Conservation (phyloP, 148 eudicot species). For the Polygonum aviculare region DNA sequence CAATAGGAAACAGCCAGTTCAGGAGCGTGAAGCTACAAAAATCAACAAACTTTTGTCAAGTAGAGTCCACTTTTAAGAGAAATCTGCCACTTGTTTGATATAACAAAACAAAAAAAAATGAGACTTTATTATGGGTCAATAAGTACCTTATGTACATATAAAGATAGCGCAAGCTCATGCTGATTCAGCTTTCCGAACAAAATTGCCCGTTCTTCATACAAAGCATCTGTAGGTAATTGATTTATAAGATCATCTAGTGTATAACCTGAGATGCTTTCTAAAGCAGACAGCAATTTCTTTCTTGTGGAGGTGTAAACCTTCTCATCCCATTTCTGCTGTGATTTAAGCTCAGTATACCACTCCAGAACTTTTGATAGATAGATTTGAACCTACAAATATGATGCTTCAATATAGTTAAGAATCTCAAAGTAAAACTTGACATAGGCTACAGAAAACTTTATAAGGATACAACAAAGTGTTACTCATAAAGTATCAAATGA, state of each 20-base stretch:
- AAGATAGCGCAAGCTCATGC: conserved; percentile 90
- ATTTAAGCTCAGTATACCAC: conserved; percentile 62
- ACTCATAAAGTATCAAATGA: neutral
- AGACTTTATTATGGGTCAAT: neutral
- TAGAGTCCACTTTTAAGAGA: neutral
- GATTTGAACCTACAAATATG: conserved; percentile 63
- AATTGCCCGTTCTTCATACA: conserved; percentile 90
- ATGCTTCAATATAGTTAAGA: neutral
- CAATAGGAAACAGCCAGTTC: conserved; percentile 87
- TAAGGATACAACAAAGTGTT: neutral
- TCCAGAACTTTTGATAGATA: conserved; percentile 98
- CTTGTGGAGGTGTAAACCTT: conserved; percentile 67
- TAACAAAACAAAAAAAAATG: neutral
- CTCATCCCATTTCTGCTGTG: conserved; percentile 86
- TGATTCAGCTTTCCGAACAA: conserved; percentile 87
- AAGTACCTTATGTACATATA: conserved; percentile 88
- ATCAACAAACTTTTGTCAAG: neutral
- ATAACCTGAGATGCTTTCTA: conserved; percentile 77
- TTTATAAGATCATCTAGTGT: conserved; percentile 73
- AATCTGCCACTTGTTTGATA: neutral
- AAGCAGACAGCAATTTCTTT: conserved; percentile 82
- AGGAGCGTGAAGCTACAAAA: conserved; percentile 81
- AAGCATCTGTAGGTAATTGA: conserved; percentile 77
- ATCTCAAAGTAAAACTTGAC: conserved; percentile 3
- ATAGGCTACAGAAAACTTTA: neutral